Evolutionary conservation across 306 rosid species (phyloP), one percentile per base, ranked within the genome.

Genomic region (Cucurbita maxima): DNA sequence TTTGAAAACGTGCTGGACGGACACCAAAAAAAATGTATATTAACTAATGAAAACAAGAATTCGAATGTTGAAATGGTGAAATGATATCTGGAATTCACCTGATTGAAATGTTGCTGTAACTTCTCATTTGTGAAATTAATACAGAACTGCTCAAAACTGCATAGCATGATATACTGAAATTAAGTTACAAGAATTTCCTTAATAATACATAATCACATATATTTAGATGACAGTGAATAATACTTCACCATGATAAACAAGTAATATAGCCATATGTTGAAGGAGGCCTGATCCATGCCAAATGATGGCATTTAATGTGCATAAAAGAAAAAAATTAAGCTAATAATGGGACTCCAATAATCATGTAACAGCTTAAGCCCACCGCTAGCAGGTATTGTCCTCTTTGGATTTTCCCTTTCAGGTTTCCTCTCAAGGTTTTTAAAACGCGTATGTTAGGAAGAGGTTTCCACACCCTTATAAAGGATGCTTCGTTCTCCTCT

Each of bases 61-160:
- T 19, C 55, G 18, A 48, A 53, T 50, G 74, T 20, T 51, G 16
- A 61, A 51, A 63, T 61, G 20, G 53, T 14, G 51, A 7, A 76
- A 62, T 40, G 59, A 75, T 15, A 15, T 38, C 43, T 22, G 45
- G 10, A 58, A 74, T 56, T 81, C 81, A 81, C 99, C 96, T 94
- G 97, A 84, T 94, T 94, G 82, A 94, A 94, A 88, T 94, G 99
- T 79, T 94, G 99, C 84, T 94, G 99, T 78, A 94, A 79, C 86
- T 94, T 94, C 88, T 94, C 99, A 79, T 94, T 94, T 74, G 99
- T 94, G 83, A 94, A 94, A 77, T 94, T 94, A 82, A 94, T 94
- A 84, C 99, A 94, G 78, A 94, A 94, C 88, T 94, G 97, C 96
- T 94, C 99, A 81, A 94, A 94, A 85, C 99, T 90, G 92, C 91